A percentile compares a stretch with the other conserved stretches of the same genome.
Conservation (phyloP, 805 yeast species). For the Nakazawaea wickerhamii region DNA sequence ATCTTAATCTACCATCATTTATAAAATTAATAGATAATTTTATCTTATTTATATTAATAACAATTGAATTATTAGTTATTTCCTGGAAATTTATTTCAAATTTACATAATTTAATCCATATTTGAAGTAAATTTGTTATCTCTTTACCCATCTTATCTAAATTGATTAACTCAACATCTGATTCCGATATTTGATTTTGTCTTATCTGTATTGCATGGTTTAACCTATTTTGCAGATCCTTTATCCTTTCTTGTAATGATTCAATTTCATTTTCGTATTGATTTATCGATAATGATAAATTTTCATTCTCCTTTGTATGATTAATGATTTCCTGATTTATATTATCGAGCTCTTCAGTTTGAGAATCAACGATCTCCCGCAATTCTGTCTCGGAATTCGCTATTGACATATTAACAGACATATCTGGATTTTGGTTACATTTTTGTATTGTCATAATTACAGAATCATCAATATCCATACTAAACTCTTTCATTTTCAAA, state of each 20-base stretch:
- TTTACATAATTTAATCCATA: background rate
- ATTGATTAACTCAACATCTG: background rate
- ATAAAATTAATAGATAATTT: background rate
- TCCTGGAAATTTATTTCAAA: background rate
- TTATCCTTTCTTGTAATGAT: background rate
- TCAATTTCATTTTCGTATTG: background rate
- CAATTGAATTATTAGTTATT: background rate
- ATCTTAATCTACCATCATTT: constrained; percentile 3
- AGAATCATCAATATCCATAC: constrained; percentile 13
- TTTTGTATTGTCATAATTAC: constrained; percentile 13
- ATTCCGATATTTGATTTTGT: background rate
- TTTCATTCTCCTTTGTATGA: background rate
- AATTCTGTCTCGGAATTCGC: constrained; percentile 5
- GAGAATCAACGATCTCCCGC: background rate
- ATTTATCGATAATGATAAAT: background rate
- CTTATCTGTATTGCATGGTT: background rate
- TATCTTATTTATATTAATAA: background rate
- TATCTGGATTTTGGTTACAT: constrained; percentile 2
- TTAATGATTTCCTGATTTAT: background rate
- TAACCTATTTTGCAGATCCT: background rate
- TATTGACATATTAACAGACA: background rate
- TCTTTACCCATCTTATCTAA: constrained; percentile 5
- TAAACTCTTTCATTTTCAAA: constrained; percentile 2
- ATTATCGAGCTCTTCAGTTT: background rate
- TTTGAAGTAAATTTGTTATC: background rate